Base-by-base conservation (phyloP, 192 early-diverging fungal genomes). In the Rhizophagus sp. region DNA sequence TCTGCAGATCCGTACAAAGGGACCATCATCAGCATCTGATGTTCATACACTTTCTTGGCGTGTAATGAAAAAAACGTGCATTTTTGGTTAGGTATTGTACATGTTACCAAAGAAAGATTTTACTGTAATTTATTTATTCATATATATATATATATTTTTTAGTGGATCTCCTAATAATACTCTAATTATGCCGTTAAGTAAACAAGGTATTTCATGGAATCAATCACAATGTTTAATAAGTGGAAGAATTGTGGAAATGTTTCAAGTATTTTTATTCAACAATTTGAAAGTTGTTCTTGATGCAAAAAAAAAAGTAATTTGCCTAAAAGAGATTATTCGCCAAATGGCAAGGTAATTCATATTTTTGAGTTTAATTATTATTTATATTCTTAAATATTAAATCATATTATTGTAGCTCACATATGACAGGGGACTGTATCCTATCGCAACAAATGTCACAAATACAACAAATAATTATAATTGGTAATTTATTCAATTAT, bases 141-240 rank as follows among this genome's bases (percentile, higher is more conserved):
- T 27, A 12, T 30, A 27, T 39, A n/a, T 22, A 41, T 22, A 44
- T 41, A n/a, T 7, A n/a, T 22, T 30, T 39, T 1, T 11, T 36
- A 62, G 34, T n/a, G 52, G 74, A 11, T 30, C 61, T 30, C 62
- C 34, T 39, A 75, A 75, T 39, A 76, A 64, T 39, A 76, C 36
- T 25, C 36, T 62, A 0, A 39, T 75, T 22, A n/a, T 25, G 27
- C 72, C 72, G 4, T 8, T 13, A 13, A 74, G 27, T 39, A 75
- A 75, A 75, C 74, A 75, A 24, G 36, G 73, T 63, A 75, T 75
- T 49, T 75, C 73, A 22, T 75, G 74, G 74, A 75, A 75, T 76
- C 74, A 76, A 36, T 64, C 74, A 30, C 74, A 61, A 19, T 75
- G 74, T 75, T 52, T 62, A 33, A 75, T 75, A 36, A 34, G 25